Conservation (phyloP, 192 early-diverging fungal species). For the Backusella australiensis region DNA sequence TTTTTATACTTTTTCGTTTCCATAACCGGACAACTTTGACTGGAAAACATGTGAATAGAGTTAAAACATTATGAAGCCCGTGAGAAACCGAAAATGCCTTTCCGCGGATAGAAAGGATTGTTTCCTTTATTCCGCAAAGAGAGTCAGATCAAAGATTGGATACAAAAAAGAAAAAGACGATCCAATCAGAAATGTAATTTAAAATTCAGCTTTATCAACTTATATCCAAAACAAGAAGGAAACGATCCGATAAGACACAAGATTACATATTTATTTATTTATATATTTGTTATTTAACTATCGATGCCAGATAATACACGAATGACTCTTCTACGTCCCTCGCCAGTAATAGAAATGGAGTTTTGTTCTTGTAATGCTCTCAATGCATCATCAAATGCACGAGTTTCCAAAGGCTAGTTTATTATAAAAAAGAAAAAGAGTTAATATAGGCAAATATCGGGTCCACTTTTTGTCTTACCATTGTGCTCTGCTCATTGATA, state of each 20-base stretch:
- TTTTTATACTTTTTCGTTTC: not conserved
- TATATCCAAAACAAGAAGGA: not conserved
- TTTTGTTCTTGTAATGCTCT: slow-evolving; percentile 55
- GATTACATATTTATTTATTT: not conserved
- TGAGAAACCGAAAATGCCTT: not conserved
- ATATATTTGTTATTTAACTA: not conserved
- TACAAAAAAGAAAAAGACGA: not conserved
- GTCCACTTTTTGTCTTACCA: slow-evolving; percentile 29
- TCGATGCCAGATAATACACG: slow-evolving; percentile 11
- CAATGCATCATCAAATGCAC: slow-evolving; percentile 57
- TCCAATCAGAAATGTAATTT: not conserved
- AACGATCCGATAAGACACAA: slow-evolving; percentile 2
- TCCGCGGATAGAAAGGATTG: not conserved
- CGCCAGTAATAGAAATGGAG: slow-evolving; percentile 34
- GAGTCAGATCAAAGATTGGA: not conserved
- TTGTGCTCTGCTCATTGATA: slow-evolving; percentile 45
- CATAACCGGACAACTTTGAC: not conserved
- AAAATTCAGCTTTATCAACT: not conserved
- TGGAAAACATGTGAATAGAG: not conserved
- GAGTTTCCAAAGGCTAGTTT: slow-evolving; percentile 40
- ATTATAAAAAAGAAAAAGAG: not conserved
- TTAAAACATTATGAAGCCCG: not conserved
- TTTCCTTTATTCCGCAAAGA: not conserved
- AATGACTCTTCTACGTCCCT: slow-evolving; percentile 36
- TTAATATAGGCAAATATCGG: not conserved